Evolutionary conservation across 768 basidiomycete genomes (phyloP), one percentile per base, ranked within the genome.

Genomic region (Tubosaeta sp.): DNA sequence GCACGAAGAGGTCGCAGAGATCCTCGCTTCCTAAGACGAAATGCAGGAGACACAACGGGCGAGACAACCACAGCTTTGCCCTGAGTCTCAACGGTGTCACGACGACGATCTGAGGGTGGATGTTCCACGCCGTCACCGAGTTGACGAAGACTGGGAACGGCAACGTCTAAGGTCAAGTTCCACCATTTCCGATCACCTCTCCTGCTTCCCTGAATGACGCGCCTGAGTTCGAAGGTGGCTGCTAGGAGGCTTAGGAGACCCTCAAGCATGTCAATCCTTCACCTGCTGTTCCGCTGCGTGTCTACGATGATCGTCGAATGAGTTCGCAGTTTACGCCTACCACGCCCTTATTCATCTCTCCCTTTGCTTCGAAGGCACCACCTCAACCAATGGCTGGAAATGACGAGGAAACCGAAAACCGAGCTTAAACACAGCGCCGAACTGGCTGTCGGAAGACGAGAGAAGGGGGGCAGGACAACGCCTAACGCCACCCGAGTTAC

Each of bases 91-190:
- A 46, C 19, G 59, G 69, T 1, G 62, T 82, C 39, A 82, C 85
- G 0, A 62, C 42, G 54, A 49, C 47, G 5, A 71, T 86, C 22
- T 83, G 84, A n/a, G 82, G 81, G 56, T 91, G 90, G 90, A 90
- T 91, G 89, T 80, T 89, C 52, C 88, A 92, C 34, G 88, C 78
- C 51, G 76, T 91, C 34, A 76, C 81, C 0, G 87, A 88, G 43
- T 69, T 90, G 17, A 83, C 84, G 1, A 70, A 67, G 47, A 59
- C 68, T 4, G 54, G 44, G 4, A 45, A 52, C 19, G 43, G 10
- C 12, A 41, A 29, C 12, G n/a, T 7, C 4, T 45, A 29, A 4
- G 38, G 51, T 2, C 35, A 54, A 16, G 17, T 44, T 45, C 61
- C 66, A 3, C 55, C 61, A 6, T 47, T 53, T 10, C 62, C 71